phyloP scores from a whole-genome alignment of 176 grass and related monocot species.

The Cocos nucifera region DNA sequence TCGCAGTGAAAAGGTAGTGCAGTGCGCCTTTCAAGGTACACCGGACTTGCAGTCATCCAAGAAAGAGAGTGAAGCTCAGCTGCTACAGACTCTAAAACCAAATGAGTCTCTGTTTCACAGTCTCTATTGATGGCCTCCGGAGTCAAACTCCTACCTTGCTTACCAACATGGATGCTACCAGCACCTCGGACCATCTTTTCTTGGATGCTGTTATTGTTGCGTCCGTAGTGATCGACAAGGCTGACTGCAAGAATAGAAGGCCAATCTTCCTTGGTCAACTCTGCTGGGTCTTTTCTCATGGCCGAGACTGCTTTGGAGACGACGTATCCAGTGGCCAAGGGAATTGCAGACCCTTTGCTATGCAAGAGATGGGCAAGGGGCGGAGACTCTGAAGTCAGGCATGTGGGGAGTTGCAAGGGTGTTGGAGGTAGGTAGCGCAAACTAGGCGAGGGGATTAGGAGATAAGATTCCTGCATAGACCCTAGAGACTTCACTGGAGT shows the following conservation, averaged over 20 bases:
- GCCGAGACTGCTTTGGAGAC: conserved; percentile 70
- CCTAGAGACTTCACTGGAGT: conserved; percentile 66
- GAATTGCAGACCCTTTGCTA: conserved; percentile 85
- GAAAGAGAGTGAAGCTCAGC: conserved; percentile 81
- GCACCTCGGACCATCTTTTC: conserved; percentile 45
- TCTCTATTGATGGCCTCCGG: conserved; percentile 36
- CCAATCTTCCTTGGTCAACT: conserved; percentile 42
- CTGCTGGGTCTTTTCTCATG: conserved; percentile 53
- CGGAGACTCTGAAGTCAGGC: conserved; percentile 90
- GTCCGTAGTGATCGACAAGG: conserved; percentile 88
- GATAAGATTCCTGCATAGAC: conserved; percentile 57
- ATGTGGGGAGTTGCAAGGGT: conserved; percentile 75
- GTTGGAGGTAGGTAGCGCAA: conserved; percentile 70
- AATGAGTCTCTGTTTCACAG: conserved; percentile 52
- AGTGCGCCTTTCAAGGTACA: conserved; percentile 59
- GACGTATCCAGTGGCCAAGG: conserved; percentile 62
- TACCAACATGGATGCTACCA: conserved; percentile 13
- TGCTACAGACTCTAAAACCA: conserved; percentile 52
- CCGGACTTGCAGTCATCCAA: conserved; percentile 86
- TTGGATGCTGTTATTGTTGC: conserved; percentile 40
- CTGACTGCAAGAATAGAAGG: conserved; percentile 61
- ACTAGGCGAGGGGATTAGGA: conserved; percentile 81
- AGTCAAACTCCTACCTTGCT: conserved; percentile 37
- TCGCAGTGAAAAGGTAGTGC: conserved; percentile 83
- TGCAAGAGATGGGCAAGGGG: conserved; percentile 90